A percentile compares a stretch with the other conserved stretches of the same genome.
These are phyloP conservation scores for Sisymbrium irio DNA, from an alignment of 345 rosid genomes.

Conservation along the genomic window DNA sequence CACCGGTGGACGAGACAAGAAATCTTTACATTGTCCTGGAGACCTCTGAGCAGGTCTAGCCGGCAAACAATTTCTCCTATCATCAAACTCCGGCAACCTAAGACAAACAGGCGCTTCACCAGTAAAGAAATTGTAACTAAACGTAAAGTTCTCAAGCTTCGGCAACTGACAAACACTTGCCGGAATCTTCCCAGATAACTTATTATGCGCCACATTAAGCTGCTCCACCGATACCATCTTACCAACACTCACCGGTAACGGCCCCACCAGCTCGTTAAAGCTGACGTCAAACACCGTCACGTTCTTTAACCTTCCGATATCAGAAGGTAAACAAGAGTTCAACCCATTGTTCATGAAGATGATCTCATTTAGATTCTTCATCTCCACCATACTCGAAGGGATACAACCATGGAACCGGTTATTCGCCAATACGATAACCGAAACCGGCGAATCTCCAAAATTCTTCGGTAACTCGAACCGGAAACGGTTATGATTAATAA, in stretches of 20 bases:
- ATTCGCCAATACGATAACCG: constrained; percentile 72
- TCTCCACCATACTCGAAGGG: constrained; percentile 62
- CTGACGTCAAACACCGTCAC: constrained; percentile 70
- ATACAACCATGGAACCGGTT: constrained; percentile 72
- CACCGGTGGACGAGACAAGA: constrained; percentile 45
- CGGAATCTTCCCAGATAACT: constrained; percentile 59
- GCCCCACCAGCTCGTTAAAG: constrained; percentile 54
- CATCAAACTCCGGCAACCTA: constrained; percentile 47
- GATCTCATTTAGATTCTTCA: constrained; percentile 67
- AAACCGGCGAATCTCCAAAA: constrained; percentile 72
- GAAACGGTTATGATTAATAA: constrained; percentile 68
- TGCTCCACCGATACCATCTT: constrained; percentile 63
- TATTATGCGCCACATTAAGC: constrained; percentile 70
- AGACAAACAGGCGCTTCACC: constrained; percentile 68
- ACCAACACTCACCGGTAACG: constrained; percentile 56
- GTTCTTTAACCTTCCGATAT: constrained; percentile 52
- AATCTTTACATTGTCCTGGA: constrained; percentile 50
- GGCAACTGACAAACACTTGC: constrained; percentile 58
- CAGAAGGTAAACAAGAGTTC: constrained; percentile 60
- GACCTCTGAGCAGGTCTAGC: constrained; percentile 56
- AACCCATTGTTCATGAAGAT: constrained; percentile 63
- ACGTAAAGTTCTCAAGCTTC: constrained; percentile 62
- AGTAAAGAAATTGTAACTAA: constrained; percentile 61
- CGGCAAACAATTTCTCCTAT: constrained; percentile 60
- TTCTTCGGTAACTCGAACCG: constrained; percentile 61